Conservation (phyloP, 108 stramenopile genomes). For the Poteriospumella lacustris region DNA sequence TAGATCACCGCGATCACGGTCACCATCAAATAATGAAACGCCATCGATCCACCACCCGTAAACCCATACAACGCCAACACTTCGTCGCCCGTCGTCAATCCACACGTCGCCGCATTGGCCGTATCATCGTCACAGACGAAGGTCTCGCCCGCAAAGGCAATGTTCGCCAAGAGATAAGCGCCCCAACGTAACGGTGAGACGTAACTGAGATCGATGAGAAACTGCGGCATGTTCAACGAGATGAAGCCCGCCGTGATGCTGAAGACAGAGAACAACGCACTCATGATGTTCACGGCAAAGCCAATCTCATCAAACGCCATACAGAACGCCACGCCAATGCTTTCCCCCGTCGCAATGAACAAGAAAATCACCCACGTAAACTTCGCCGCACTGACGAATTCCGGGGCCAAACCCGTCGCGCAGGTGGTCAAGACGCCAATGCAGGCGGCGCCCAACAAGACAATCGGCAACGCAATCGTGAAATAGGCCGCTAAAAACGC, state of each 20-base stretch:
- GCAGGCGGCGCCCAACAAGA: not conserved
- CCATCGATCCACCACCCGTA: not conserved
- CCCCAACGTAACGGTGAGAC: conserved; percentile 8
- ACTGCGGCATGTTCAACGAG: conserved; percentile 12
- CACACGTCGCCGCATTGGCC: not conserved
- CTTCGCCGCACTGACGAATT: not conserved
- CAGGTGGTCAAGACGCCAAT: not conserved
- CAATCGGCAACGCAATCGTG: not conserved
- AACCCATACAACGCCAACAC: not conserved
- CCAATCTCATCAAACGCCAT: not conserved
- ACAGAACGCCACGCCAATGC: not conserved
- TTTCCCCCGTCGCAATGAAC: not conserved
- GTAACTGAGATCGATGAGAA: not conserved
- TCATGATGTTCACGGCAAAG: conserved; percentile 13
- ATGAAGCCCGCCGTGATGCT: not conserved
- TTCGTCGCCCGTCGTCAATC: conserved; percentile 1
- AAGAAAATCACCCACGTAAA: not conserved
- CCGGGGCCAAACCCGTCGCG: not conserved
- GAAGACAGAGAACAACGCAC: not conserved
- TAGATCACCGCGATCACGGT: not conserved
- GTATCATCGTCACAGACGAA: not conserved
- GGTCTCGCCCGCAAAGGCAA: not conserved
- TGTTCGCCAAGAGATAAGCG: not conserved
- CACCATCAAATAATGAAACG: not conserved
- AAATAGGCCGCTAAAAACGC: conserved; percentile 7